Conservation (phyloP, 2,329 filamentous ascomycete species). For the Stemphylium vesicarium region DNA sequence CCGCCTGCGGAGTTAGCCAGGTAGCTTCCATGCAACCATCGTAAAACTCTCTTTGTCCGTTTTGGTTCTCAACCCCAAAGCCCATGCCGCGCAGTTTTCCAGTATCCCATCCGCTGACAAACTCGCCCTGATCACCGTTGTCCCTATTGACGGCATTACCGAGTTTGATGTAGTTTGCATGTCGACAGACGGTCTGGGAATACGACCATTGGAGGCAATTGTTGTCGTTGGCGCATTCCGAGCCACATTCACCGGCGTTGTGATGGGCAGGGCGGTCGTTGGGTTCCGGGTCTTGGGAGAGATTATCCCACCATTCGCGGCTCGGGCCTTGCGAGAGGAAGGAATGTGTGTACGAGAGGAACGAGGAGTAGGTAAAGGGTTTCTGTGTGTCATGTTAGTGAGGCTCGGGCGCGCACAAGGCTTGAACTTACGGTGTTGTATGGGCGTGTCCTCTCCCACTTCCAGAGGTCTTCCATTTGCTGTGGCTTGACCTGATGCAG, state of each 20-base stretch:
- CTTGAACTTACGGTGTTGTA: constrained; percentile 37
- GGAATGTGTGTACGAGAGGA: constrained; percentile 47
- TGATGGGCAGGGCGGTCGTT: constrained; percentile 45
- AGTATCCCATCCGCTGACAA: constrained; percentile 49
- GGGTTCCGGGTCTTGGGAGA: constrained; percentile 40
- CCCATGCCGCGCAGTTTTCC: constrained; percentile 45
- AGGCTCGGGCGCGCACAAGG: background rate
- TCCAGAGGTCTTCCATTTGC: constrained; percentile 59
- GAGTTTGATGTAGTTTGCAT: constrained; percentile 46
- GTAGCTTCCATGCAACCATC: constrained; percentile 47
- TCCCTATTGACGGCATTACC: constrained; percentile 43
- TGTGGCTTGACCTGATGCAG: constrained; percentile 49
- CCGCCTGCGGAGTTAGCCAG: constrained; percentile 47
- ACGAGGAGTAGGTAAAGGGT: constrained; percentile 47
- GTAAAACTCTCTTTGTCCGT: constrained; percentile 38
- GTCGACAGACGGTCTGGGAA: constrained; percentile 47
- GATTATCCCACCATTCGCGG: constrained; percentile 47
- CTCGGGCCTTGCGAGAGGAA: constrained; percentile 41
- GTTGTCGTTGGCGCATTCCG: constrained; percentile 42
- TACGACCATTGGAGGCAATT: constrained; percentile 48
- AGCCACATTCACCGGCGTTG: constrained; percentile 42
- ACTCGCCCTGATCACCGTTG: constrained; percentile 45
- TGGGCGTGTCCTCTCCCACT: constrained; percentile 52
- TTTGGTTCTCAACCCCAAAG: constrained; percentile 43
- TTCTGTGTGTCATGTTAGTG: constrained; percentile 31